A percentile compares a stretch with the other conserved stretches of the same genome.
These are phyloP conservation scores for Rubia yunnanensis DNA, from an alignment of 257 asterid genomes.

Conservation along the genomic window DNA sequence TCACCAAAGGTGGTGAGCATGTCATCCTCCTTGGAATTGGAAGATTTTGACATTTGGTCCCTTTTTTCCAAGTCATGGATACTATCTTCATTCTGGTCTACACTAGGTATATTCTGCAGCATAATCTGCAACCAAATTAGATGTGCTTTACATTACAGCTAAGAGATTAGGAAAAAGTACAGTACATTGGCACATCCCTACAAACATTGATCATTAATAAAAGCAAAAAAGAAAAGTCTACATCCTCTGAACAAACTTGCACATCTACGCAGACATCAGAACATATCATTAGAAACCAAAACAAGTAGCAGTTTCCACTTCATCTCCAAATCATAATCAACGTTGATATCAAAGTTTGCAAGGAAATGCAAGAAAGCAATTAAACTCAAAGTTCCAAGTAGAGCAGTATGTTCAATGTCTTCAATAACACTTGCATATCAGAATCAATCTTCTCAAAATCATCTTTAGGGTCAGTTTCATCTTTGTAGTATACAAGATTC, in stretches of 20 bases:
- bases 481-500: not conserved
- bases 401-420: not conserved
- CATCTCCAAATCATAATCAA: not conserved
- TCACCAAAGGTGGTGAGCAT: constrained; percentile 29
- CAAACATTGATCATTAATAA: not conserved
- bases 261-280: not conserved
- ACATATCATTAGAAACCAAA: not conserved
- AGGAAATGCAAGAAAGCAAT: not conserved
- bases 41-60: constrained; percentile 32
- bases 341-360: not conserved
- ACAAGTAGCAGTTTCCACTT: not conserved
- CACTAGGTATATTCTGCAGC: constrained; percentile 25
- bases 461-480: not conserved
- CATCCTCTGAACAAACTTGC: not conserved
- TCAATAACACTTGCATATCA: not conserved
- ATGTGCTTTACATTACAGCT: not conserved
- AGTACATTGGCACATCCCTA: not conserved
- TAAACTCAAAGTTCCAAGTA: not conserved
- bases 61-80: not conserved
- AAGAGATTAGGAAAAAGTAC: constrained; percentile 1
- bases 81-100: constrained; percentile 1
- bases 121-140: constrained; percentile 25
- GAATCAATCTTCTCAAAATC: not conserved
- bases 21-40: constrained; percentile 28
- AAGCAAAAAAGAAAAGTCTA: not conserved